Evolutionary conservation across 2,329 filamentous ascomycete genomes (phyloP).

Genomic region (Drechslerella coelobrocha): DNA sequence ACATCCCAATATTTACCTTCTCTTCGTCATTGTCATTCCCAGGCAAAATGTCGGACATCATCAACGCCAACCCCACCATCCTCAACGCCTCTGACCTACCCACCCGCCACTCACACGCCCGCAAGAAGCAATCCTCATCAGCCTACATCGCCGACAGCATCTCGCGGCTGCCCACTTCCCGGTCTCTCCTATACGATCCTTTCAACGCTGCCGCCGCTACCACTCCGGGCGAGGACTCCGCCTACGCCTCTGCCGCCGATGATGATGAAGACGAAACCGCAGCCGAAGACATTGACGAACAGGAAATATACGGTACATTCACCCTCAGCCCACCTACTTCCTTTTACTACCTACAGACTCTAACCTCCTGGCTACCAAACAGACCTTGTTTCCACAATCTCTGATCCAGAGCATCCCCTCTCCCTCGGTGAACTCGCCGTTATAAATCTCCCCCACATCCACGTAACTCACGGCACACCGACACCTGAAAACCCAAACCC

Average conservation of each 20-base stretch:
- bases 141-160: slow-evolving; percentile 56
- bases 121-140: slow-evolving; percentile 49
- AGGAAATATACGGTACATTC: slow-evolving; percentile 87
- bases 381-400: slow-evolving; percentile 95
- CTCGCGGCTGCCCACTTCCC: slow-evolving; percentile 37
- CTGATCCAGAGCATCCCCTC: slow-evolving; percentile 93
- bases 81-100: slow-evolving; percentile 87
- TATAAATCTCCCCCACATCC: slow-evolving; percentile 93
- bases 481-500: slow-evolving; percentile 58
- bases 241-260: slow-evolving; percentile 34
- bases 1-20: too few species aligned
- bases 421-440: slow-evolving; percentile 92
- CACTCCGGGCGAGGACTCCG: slow-evolving; percentile 45
- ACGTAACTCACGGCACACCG: slow-evolving; percentile 71
- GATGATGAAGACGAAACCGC: slow-evolving; percentile 58
- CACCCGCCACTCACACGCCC: slow-evolving; percentile 65
- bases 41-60: slow-evolving; percentile 59
- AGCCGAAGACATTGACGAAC: slow-evolving; percentile 82
- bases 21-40: background rate
- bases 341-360: slow-evolving; percentile 49
- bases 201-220: slow-evolving; percentile 18
- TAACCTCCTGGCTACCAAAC: slow-evolving; percentile 57
- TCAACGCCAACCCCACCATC: slow-evolving; percentile 93
- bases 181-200: slow-evolving; percentile 39
- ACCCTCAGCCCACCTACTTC: background rate